Evolutionary conservation across 805 yeast species (phyloP).

Genomic region (Barnettozyma salicaria): DNA sequence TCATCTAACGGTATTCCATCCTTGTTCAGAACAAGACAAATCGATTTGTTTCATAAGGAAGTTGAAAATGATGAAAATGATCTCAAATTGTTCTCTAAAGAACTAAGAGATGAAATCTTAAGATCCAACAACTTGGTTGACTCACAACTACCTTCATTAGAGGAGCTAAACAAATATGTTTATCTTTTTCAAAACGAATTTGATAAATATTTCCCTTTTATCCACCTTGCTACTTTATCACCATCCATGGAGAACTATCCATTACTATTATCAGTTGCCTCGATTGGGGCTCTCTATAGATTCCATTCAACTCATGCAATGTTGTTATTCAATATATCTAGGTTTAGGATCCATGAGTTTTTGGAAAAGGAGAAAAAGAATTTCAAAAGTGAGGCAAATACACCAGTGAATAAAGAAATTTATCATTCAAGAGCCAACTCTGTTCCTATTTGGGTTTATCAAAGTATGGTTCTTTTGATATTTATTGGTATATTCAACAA

Average conservation of each 20-base stretch:
- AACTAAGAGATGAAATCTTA: conserved; percentile 50
- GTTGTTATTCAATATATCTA: conserved; percentile 59
- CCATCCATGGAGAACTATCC: conserved; percentile 54
- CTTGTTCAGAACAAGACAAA: conserved; percentile 59
- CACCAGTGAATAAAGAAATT: too few species aligned
- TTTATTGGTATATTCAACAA: conserved; percentile 78
- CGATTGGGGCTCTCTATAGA: conserved; percentile 83
- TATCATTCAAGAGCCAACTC: conserved; percentile 31
- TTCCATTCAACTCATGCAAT: conserved; percentile 76
- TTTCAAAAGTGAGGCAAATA: conserved; percentile 11
- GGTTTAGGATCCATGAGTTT: conserved; percentile 58
- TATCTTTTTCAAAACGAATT: conserved; percentile 72
- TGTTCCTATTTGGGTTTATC: conserved; percentile 84
- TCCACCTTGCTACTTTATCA: conserved; percentile 61
- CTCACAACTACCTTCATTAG: conserved; percentile 64
- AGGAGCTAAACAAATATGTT: conserved; percentile 71
- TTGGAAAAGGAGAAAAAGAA: conserved; percentile 40
- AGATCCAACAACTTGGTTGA: conserved; percentile 45
- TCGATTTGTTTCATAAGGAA: conserved; percentile 52
- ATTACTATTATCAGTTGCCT: conserved; percentile 70
- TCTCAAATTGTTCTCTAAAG: conserved; percentile 40
- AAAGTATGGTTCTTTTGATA: conserved; percentile 73
- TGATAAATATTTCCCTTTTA: conserved; percentile 76
- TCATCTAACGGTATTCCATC: conserved; percentile 44
- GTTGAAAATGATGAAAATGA: conserved; percentile 19